Conservation (phyloP, 805 yeast genomes). For the Kuraishia hungarica region DNA sequence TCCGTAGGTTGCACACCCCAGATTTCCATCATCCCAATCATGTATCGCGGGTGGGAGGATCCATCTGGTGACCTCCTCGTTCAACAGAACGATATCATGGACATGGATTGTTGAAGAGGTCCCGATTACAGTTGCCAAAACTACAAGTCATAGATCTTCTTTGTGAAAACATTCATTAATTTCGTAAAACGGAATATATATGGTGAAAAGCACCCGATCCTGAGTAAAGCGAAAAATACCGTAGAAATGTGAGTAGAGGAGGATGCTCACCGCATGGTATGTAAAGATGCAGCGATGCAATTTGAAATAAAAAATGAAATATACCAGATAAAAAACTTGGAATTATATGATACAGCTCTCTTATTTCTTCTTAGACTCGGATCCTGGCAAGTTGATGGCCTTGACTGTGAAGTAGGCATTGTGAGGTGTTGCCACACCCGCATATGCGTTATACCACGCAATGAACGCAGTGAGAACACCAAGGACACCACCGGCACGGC, state of each 20-base stretch:
- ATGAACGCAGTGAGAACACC: conserved; percentile 53
- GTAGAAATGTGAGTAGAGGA: not conserved
- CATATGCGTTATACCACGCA: conserved; percentile 66
- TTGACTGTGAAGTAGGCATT: conserved; percentile 46
- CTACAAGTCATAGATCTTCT: too few species aligned
- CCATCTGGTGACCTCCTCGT: too few species aligned
- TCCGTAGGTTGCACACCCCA: too few species aligned
- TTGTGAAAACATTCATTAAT: not conserved
- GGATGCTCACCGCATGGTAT: too few species aligned
- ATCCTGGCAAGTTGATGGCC: conserved; percentile 22
- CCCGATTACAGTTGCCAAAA: too few species aligned
- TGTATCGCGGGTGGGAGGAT: too few species aligned
- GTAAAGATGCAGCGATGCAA: not conserved
- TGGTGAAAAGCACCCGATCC: not conserved
- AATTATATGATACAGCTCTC: not conserved
- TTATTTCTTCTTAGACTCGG: not conserved
- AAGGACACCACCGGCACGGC: conserved; percentile 54
- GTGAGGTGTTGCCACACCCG: conserved; percentile 57
- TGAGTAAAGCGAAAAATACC: not conserved
- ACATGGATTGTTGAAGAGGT: too few species aligned
- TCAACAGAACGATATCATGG: too few species aligned
- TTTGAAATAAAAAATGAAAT: not conserved
- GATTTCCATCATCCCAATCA: too few species aligned
- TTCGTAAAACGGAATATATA: not conserved
- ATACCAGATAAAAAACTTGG: not conserved